Evolutionary conservation across 352 stramenopile species (phyloP).

Genomic region (Pythium graminicola): DNA sequence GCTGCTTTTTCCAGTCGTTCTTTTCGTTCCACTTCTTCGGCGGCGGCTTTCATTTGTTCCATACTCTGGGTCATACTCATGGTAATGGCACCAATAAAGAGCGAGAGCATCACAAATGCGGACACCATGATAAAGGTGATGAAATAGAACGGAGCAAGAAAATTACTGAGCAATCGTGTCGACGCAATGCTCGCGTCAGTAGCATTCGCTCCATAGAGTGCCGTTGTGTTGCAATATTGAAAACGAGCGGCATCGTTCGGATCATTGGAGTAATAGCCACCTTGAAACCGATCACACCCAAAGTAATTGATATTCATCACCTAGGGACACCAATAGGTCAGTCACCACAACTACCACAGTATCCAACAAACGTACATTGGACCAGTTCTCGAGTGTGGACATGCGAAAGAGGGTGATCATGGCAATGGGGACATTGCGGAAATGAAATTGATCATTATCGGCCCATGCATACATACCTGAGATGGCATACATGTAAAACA

Average conservation of each 20-base stretch:
- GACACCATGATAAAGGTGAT: slow-evolving; percentile 87
- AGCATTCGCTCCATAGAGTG: slow-evolving; percentile 44
- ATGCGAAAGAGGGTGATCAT: slow-evolving; percentile 83
- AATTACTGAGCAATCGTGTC: slow-evolving; percentile 38
- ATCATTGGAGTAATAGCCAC: slow-evolving; percentile 62
- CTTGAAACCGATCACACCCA: slow-evolving; percentile 52
- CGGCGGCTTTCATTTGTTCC: slow-evolving; percentile 75
- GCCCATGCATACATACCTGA: slow-evolving; percentile 88
- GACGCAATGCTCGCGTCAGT: slow-evolving; percentile 32
- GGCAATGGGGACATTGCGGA: slow-evolving; percentile 63
- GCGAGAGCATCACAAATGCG: slow-evolving; percentile 85
- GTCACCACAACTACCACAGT: background rate
- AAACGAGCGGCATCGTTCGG: slow-evolving; percentile 28
- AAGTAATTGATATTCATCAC: slow-evolving; percentile 84
- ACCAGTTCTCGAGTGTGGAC: slow-evolving; percentile 79
- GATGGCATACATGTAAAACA: slow-evolving; percentile 89
- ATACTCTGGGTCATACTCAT: slow-evolving; percentile 89
- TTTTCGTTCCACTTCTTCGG: slow-evolving; percentile 62
- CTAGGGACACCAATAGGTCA: slow-evolving; percentile 5
- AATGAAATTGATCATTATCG: slow-evolving; percentile 83
- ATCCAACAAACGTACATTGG: slow-evolving; percentile 34
- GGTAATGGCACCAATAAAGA: slow-evolving; percentile 88
- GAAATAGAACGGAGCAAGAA: slow-evolving; percentile 68
- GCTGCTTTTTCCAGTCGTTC: slow-evolving; percentile 49
- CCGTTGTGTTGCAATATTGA: slow-evolving; percentile 59